These are phyloP conservation scores for Zancudomyces culisetae DNA, from an alignment of 371 early-diverging fungal species.

Conservation along the genomic window DNA sequence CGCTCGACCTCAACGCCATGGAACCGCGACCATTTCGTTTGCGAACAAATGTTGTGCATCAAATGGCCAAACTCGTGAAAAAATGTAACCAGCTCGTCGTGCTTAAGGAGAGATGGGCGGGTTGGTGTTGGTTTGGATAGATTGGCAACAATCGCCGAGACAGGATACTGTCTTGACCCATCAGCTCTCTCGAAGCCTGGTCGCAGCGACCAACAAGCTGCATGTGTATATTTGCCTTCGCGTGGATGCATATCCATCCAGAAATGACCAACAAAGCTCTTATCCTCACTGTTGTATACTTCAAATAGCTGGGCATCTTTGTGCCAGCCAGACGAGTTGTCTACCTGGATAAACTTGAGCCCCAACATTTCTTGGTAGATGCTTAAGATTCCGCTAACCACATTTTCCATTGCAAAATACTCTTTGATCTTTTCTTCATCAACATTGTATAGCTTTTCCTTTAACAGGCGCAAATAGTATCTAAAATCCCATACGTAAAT, in stretches of 20 bases:
- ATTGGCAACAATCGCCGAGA: constrained; percentile 67
- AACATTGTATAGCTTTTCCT: constrained; percentile 48
- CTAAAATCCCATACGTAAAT: constrained; percentile 51
- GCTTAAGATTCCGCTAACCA: constrained; percentile 43
- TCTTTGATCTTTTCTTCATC: constrained; percentile 58
- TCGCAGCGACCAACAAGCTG: constrained; percentile 50
- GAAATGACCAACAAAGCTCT: constrained; percentile 47
- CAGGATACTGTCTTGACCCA: constrained; percentile 34
- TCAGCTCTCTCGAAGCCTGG: constrained; percentile 31
- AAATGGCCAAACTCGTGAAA: constrained; percentile 69
- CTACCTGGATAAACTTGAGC: constrained; percentile 39
- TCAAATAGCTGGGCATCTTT: constrained; percentile 43
- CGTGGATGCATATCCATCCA: constrained; percentile 62
- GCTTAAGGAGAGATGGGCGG: constrained; percentile 59
- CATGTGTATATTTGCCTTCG: constrained; percentile 59
- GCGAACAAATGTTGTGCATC: constrained; percentile 59
- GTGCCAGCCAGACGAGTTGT: constrained; percentile 41
- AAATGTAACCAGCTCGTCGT: constrained; percentile 56
- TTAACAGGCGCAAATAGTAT: constrained; percentile 48
- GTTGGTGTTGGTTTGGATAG: constrained; percentile 55
- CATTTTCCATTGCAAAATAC: constrained; percentile 48
- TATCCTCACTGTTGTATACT: constrained; percentile 38
- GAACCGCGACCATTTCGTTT: constrained; percentile 46
- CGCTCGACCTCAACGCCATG: constrained; percentile 59
- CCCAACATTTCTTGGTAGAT: constrained; percentile 46